Percentiles rank a stretch among this genome's conserved stretches.
Evolutionary conservation across 495 filamentous ascomycete genomes (phyloP).

Genomic region (Aspergillus nanangensis): DNA sequence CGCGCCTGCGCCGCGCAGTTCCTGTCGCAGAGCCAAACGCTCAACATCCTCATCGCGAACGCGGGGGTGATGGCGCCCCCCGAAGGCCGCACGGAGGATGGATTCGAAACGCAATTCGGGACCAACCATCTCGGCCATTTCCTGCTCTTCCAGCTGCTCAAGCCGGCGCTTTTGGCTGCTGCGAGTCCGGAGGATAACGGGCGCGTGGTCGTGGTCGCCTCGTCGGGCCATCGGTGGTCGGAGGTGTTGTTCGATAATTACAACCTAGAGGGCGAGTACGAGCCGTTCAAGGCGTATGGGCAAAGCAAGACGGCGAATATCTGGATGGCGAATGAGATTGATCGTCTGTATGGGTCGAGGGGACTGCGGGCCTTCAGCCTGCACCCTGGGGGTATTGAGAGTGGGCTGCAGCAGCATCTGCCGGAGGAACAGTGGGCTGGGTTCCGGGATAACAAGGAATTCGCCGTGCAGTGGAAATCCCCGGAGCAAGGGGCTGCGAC

Average conservation of each 20-base stretch:
- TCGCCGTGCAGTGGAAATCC: constrained; percentile 29
- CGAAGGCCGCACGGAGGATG: constrained; percentile 34
- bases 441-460: constrained; percentile 11
- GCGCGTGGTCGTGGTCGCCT: constrained; percentile 39
- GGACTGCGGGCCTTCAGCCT: constrained; percentile 38
- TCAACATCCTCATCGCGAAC: neutral
- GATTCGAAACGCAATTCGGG: constrained; percentile 44
- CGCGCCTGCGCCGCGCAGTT: neutral
- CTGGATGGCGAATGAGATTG: constrained; percentile 43
- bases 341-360: constrained; percentile 32
- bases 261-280: constrained; percentile 30
- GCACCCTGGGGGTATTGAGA: constrained; percentile 36
- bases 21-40: neutral
- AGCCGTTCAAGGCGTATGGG: constrained; percentile 28
- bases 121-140: constrained; percentile 51
- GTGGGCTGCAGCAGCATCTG: constrained; percentile 15
- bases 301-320: constrained; percentile 36
- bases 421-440: constrained; percentile 12
- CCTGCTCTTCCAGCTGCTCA: constrained; percentile 45
- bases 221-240: constrained; percentile 26
- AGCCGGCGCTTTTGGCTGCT: constrained; percentile 34
- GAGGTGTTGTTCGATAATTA: constrained; percentile 23
- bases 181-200: constrained; percentile 34
- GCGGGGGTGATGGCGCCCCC: constrained; percentile 41
- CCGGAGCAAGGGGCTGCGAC: constrained; percentile 37